Evolutionary conservation across 2,329 filamentous ascomycete genomes (phyloP).

Genomic region (Arthrobotrys entomopaga): DNA sequence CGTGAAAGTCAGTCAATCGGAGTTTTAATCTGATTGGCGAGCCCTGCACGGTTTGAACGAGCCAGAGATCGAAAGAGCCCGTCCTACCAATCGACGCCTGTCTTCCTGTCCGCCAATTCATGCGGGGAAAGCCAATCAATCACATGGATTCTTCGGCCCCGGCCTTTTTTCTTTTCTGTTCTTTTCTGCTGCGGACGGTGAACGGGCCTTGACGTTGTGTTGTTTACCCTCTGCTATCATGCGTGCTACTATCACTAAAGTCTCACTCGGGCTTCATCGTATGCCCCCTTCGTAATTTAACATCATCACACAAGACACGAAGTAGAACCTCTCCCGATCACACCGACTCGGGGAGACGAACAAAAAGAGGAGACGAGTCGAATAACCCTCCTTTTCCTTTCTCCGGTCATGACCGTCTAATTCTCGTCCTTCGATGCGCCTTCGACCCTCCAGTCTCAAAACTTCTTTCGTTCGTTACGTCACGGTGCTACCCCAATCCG

Average conservation of each 20-base stretch:
- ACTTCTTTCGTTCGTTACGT: constrained; percentile 52
- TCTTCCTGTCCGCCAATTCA: constrained; percentile 23
- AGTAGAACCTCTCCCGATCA: too few species aligned
- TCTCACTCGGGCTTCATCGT: neutral
- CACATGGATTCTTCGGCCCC: constrained; percentile 2
- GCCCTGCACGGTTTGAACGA: constrained; percentile 39
- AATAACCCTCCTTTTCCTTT: constrained; percentile 5
- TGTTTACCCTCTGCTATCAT: constrained; percentile 20
- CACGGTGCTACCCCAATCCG: constrained; percentile 25
- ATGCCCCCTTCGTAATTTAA: neutral
- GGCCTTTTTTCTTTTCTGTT: too few species aligned
- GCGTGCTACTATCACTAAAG: too few species aligned
- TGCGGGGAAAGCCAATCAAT: constrained; percentile 37
- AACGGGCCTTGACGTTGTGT: constrained; percentile 21
- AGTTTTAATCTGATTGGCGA: constrained; percentile 1
- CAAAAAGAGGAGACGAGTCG: too few species aligned
- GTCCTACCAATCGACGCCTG: constrained; percentile 43
- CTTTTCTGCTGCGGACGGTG: too few species aligned
- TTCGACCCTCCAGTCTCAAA: constrained; percentile 50
- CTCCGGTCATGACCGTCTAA: constrained; percentile 31
- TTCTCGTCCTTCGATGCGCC: constrained; percentile 37
- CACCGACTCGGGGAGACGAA: too few species aligned
- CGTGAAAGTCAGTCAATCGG: too few species aligned
- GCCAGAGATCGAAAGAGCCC: neutral
- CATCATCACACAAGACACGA: neutral